Percentiles rank a stretch among this genome's conserved stretches.
Evolutionary conservation across 2,329 filamentous ascomycete species (phyloP).

Genomic region (Fusarium circinatum): DNA sequence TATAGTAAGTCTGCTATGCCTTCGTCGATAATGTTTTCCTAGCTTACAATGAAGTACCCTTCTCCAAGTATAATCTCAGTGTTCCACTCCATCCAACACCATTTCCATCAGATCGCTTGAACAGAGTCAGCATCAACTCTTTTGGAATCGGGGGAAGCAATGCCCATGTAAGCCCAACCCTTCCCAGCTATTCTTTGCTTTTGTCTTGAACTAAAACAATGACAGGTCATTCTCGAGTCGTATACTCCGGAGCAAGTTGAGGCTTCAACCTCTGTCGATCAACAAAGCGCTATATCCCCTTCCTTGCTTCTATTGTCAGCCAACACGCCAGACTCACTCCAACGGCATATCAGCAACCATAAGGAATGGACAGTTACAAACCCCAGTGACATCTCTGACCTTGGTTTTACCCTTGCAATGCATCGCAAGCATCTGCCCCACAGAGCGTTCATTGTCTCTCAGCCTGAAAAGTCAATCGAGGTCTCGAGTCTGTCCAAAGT

Average conservation of each 20-base stretch:
- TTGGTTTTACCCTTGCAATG: constrained; percentile 47
- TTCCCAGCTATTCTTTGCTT: too few species aligned
- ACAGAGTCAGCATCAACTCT: constrained; percentile 42
- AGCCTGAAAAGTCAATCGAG: neutral
- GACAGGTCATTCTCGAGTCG: constrained; percentile 32
- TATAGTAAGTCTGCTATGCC: constrained; percentile 11
- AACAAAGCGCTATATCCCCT: neutral
- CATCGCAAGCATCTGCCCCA: constrained; percentile 44
- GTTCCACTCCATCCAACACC: constrained; percentile 27
- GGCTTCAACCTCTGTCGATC: neutral
- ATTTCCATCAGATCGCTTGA: constrained; percentile 6
- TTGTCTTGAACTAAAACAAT: too few species aligned
- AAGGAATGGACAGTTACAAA: constrained; percentile 34
- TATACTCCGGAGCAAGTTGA: neutral
- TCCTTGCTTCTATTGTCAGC: constrained; percentile 34
- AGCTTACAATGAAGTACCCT: neutral
- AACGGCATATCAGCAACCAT: constrained; percentile 21
- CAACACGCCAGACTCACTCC: constrained; percentile 13
- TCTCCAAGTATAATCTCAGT: neutral
- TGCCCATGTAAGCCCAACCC: constrained; percentile 16
- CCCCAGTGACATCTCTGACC: constrained; percentile 12
- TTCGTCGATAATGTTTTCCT: fast-evolving
- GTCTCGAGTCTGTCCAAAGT: neutral
- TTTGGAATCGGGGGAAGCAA: constrained; percentile 46
- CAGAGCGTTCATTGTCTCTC: neutral